Evolutionary conservation across 768 basidiomycete species (phyloP), one percentile per base, ranked within the genome.

Genomic region (Flagelloscypha sp.): DNA sequence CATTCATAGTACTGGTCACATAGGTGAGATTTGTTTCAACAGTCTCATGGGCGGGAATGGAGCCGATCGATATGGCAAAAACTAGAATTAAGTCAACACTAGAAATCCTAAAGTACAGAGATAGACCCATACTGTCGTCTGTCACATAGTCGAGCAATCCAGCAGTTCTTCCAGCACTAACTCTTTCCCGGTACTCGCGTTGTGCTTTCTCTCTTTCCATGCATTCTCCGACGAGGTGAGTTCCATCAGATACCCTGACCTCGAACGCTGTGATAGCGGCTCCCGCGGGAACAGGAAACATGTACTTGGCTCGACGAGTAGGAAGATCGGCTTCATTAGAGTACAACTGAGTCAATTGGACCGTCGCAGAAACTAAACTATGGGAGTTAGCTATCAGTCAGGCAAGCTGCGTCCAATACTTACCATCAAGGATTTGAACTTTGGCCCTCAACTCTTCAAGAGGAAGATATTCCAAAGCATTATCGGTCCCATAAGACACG

Each of bases 61-160:
- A 66, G 7, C 76, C 76, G 4, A 78, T 45, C 3, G 76, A 77
- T 24, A 78, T 71, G 1, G 66, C 71, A 46, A 77, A 76, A 35
- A 74, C 76, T 78, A 29, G 0, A 29, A 9, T 34, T 22, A 43
- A 11, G 11, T 21, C 19, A 15, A 11, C 29, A 32, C 17, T 15
- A 33, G 11, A 10, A 7, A 11, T 15, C 22, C 11, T 35, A 35
- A 27, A 30, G 8, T 16, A 28, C 32, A 13, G 19, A 18, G 27
- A 20, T 4, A 21, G 12, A 10, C 9, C 48, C 72, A 48, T 30
- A 76, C 76, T 57, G 37, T 76, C 75, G 35, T 71, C 68, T 0
- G 68, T 61, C 3, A 68, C 69, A 45, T 59, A 63, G 40, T 72
- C 65, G 6, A 74, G 47, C 28, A 78, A 51, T 1, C 65, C 72